Percentiles rank a stretch among this genome's conserved stretches.
Evolutionary conservation across 2,329 filamentous ascomycete species (phyloP).

Genomic region (Aspergillus chevalieri): DNA sequence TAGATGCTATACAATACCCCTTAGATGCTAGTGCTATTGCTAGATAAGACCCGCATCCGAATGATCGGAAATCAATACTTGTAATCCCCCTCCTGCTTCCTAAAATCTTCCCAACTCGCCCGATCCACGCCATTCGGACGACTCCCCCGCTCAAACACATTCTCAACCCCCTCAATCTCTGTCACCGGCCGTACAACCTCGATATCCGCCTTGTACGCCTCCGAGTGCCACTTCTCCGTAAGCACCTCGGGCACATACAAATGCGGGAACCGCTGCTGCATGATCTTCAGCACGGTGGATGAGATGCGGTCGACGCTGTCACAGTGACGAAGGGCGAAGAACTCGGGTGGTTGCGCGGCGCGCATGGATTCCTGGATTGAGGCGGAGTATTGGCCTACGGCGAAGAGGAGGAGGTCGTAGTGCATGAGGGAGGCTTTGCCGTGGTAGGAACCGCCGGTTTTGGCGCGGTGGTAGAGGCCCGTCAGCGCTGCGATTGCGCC

Average conservation of each 20-base stretch:
- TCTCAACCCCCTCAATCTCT: constrained; percentile 43
- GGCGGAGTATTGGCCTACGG: constrained; percentile 52
- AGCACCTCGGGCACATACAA: constrained; percentile 48
- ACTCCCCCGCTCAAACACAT: constrained; percentile 43
- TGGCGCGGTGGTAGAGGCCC: constrained; percentile 58
- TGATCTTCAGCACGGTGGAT: constrained; percentile 50
- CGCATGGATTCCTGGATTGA: constrained; percentile 50
- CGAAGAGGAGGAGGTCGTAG: constrained; percentile 62
- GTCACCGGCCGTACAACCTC: constrained; percentile 43
- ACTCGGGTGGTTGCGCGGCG: constrained; percentile 45
- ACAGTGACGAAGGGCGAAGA: constrained; percentile 53
- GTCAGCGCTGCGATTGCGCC: constrained; percentile 61
- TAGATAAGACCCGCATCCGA: background rate
- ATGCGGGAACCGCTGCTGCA: constrained; percentile 49
- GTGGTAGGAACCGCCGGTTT: constrained; percentile 59
- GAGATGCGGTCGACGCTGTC: constrained; percentile 63
- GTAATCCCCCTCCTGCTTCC: constrained; percentile 19
- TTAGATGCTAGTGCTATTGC: too few relatives aligned
- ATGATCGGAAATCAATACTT: constrained; percentile 9
- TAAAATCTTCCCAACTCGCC: constrained; percentile 42
- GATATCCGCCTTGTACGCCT: constrained; percentile 42
- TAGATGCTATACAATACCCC: too few relatives aligned
- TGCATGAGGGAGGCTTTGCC: constrained; percentile 60
- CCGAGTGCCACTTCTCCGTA: constrained; percentile 45
- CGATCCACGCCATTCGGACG: constrained; percentile 49